phyloP scores from a whole-genome alignment of 768 basidiomycete genomes.

The Naganishia friedmannii region DNA sequence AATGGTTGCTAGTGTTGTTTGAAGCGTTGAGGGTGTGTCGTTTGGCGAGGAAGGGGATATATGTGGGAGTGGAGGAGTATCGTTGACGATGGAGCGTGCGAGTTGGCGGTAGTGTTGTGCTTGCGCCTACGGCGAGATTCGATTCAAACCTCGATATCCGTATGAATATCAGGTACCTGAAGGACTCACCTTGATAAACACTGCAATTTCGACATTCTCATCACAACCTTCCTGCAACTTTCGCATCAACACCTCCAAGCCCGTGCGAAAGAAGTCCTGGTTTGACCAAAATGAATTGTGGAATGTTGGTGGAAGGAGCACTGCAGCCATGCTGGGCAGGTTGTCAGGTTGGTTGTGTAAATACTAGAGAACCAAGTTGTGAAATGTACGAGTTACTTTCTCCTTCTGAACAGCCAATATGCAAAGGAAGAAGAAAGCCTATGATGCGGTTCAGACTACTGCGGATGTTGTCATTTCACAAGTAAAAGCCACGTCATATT shows the following conservation, averaged over 20 bases:
- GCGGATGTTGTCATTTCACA: too few relatives aligned
- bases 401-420: too few relatives aligned
- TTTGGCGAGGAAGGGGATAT: conserved; percentile 29
- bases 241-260: conserved; percentile 70
- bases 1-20: conserved; percentile 4
- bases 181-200: conserved; percentile 71
- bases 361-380: too few relatives aligned
- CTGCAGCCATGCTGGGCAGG: conserved; percentile 60
- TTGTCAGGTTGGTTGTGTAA: too few relatives aligned
- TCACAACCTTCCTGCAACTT: conserved; percentile 77
- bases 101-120: conserved; percentile 64
- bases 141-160: conserved; percentile 31
- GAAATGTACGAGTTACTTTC: too few relatives aligned
- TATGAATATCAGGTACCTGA: conserved; percentile 1
- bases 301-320: conserved; percentile 84
- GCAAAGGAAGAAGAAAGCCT: too few relatives aligned
- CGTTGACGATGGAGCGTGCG: conserved; percentile 57
- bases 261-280: conserved; percentile 83
- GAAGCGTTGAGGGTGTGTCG: conserved; percentile 35
- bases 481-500: too few relatives aligned
- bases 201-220: conserved; percentile 78
- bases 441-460: too few relatives aligned
- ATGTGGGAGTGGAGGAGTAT: conserved; percentile 31
- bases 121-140: conserved; percentile 60
- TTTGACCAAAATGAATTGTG: conserved; percentile 87